Percentiles rank a stretch among this genome's conserved stretches.
Evolutionary conservation across 768 basidiomycete genomes (phyloP).

Genomic region (Cystofilobasidium macerans): DNA sequence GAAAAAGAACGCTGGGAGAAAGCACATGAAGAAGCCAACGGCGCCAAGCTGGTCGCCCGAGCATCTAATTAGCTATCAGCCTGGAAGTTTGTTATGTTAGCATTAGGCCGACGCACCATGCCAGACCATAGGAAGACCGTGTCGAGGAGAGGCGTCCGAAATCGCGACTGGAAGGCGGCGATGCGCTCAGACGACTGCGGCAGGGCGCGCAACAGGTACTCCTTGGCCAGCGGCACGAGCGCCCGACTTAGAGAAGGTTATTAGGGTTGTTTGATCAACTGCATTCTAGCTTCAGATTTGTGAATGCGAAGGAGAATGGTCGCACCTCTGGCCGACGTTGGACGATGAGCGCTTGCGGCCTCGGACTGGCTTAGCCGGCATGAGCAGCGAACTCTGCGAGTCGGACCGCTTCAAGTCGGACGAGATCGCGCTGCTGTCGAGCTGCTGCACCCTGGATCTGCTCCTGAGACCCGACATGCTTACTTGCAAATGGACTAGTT

Average conservation of each 20-base stretch:
- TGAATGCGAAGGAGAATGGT: too few species aligned
- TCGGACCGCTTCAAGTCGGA: background rate
- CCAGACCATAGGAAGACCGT: constrained; percentile 17
- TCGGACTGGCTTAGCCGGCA: background rate
- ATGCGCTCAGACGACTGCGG: constrained; percentile 7
- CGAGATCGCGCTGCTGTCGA: background rate
- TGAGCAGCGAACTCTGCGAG: constrained; percentile 1
- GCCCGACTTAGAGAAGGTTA: background rate
- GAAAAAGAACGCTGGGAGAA: constrained; percentile 76
- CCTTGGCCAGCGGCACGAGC: background rate
- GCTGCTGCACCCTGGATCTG: background rate
- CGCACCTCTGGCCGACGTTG: constrained; percentile 3
- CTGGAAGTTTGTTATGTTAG: too few species aligned
- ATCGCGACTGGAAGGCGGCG: background rate
- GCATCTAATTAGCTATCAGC: background rate
- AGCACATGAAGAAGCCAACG: constrained; percentile 68
- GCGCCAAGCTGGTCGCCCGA: constrained; percentile 9
- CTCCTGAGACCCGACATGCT: background rate
- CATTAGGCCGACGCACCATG: background rate
- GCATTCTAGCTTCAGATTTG: too few species aligned
- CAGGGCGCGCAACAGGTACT: constrained; percentile 9
- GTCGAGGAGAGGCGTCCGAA: constrained; percentile 6
- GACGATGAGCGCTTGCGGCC: constrained; percentile 1
- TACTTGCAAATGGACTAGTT: too few species aligned
- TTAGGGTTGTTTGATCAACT: too few species aligned